Base-by-base conservation (phyloP, 768 basidiomycete genomes). In the Exidia glandulosa region DNA sequence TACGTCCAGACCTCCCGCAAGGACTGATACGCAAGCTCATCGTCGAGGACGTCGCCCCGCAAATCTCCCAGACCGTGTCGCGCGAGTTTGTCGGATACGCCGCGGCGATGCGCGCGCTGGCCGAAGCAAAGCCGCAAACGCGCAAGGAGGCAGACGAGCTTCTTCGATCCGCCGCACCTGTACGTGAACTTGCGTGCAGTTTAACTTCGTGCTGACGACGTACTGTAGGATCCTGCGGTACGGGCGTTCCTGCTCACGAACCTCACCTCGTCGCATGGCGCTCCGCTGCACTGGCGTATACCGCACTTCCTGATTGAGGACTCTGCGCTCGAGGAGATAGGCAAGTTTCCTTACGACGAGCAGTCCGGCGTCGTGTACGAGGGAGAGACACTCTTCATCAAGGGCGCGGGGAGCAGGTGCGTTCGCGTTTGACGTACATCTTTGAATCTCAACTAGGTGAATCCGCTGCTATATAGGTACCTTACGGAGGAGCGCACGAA, bases 181-280 rank as follows among this genome's bases (percentile, higher is more conserved):
- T 87, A 57, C 3, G 77, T 71, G 25, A 57, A 60, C 10, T 50
- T 36, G 34, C 16, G 31, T 36, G 23, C 31, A 33, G 61, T 23
- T 33, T 7, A 27, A 2, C 16, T 29, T n/a, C 31, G 10, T 16
- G 6, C 32, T 23, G 52, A 19, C 32, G 36, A 50, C 32, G 9
- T 29, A 31, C 31, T 27, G n/a, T 62, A 95, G 94, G 84, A 90
- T 55, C 71, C 86, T 0, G 73, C 77, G 50, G 78, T 89, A 31
- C 84, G 90, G 30, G 85, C 90, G 56, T 96, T 94, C 74, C 77
- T 96, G 25, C 74, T 95, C 33, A 94, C 94, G 13, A 96, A 96
- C 72, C 76, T 93, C 25, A 69, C 80, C 23, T 70, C 79, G 2
- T 59, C 71, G 36, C 67, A 70, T 66, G 60, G 56, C 61, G 60